Conservation (phyloP, 306 rosid genomes). For the Castanea mollissima region DNA sequence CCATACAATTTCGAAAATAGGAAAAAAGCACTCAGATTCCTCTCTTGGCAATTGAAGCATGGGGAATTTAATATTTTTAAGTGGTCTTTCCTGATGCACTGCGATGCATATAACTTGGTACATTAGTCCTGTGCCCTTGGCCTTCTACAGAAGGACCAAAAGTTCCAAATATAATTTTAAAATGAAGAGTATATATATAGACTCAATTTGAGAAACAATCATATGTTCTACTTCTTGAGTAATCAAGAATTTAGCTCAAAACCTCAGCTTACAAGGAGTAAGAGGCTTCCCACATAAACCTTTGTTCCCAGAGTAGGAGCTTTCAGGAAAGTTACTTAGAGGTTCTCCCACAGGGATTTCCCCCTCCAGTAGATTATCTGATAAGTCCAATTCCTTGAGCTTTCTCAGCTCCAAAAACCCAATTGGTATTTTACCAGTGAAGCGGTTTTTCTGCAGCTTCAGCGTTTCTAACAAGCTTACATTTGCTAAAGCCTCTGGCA, state of each 20-base stretch:
- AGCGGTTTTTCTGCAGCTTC: constrained; percentile 60
- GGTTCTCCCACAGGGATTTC: constrained; percentile 66
- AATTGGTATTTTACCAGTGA: constrained; percentile 53
- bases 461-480: constrained; percentile 46
- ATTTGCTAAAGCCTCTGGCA: constrained; percentile 52
- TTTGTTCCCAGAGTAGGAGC: constrained; percentile 58
- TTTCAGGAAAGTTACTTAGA: constrained; percentile 51
- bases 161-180: background rate
- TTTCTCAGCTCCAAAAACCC: constrained; percentile 49
- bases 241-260: background rate
- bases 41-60: background rate
- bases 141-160: background rate
- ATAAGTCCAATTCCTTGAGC: constrained; percentile 51
- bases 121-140: background rate
- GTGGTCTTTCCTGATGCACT: background rate
- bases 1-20: too few relatives aligned
- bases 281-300: constrained; percentile 80
- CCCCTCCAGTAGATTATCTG: constrained; percentile 66
- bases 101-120: background rate
- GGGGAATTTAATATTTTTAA: background rate
- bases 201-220: background rate
- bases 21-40: too few relatives aligned
- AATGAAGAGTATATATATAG: background rate
- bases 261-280: constrained; percentile 46
- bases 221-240: background rate